Base-by-base conservation (phyloP, 2,329 filamentous ascomycete species). In the Claviceps monticola region DNA sequence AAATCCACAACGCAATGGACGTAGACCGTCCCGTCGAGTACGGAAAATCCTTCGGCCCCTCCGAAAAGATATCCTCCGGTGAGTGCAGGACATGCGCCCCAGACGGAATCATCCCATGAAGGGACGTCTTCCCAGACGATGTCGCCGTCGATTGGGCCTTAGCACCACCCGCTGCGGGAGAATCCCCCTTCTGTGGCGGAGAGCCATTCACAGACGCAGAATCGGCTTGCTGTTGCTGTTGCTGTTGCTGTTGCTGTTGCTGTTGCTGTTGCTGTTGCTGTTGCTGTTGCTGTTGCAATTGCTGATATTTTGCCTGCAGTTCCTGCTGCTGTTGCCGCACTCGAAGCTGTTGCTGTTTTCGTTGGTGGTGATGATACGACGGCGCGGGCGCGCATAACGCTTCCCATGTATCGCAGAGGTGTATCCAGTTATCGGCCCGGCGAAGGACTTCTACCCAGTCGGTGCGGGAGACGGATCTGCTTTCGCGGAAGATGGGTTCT, bases 361-460 rank as follows among this genome's bases (percentile, higher is more conserved):
- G 11, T 44, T 47, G n/a, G 5, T 23, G 23, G 17, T 26, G 17
- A 6, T 3, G 37, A 36, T 11, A 4, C 1, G 13, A 13, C 29
- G 21, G 21, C 13, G 13, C 13, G 0, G 80, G 79, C 0, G 74
- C 69, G 59, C 86, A 91, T 16, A 93, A 74, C 2, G 69, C 71
- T 56, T 90, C 85, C 88, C 87, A 93, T 1, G 74, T 73, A 3
- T 74, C 68, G 2, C 67, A 63, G 8, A 93, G 73, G 6, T 77
- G 74, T 49, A 91, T 74, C 83, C 83, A 88, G 61, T 87, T 50
- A 2, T 79, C 74, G 0, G 77, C 74, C 34, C 79, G 76, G 0
- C 82, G 76, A 9, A 93, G 65, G 0, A 91, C 74, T 65, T 91
- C 85, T 47, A 84, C 79, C 87, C 87, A 94, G 66, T 94, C 88